Evolutionary conservation across 306 rosid genomes (phyloP), one percentile per base, ranked within the genome.

Genomic region (Luffa aegyptiaca): DNA sequence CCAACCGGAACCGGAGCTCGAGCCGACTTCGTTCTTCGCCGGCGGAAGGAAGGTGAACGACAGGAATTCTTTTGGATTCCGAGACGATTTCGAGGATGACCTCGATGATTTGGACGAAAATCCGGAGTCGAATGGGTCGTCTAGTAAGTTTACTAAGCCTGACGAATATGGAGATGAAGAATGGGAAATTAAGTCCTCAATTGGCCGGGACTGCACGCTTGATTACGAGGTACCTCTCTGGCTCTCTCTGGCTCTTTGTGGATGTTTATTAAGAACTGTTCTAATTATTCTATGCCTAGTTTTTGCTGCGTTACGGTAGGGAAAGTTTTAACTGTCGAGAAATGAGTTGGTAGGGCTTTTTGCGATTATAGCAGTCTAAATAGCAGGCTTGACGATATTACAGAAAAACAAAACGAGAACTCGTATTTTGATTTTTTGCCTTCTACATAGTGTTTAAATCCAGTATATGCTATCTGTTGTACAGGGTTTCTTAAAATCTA

Each of bases 171-270:
- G 89, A 46, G 97, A 91, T 36, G 97, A 92, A 82, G 88, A 91
- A 82, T 95, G 97, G 99, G 84, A 90, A 55, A 87, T 95, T 39
- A 91, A 84, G 82, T 89, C 91, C 26, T 68, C 87, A 69, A 93
- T 95, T 83, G 99, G 99, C 77, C 88, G 68, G 79, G 99, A 95
- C 82, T 84, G 87, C 81, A 91, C 97, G 58, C 90, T 95, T 31
- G 99, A 93, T 87, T 88, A 36, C 80, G 97, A 95, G 97, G 98
- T 94, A n/a, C 13, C 2, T 41, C 33, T 8, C 26, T 66, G 1
- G 18, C 12, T 21, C 64, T 37, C 11, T 36, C 20, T 11, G 65
- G 9, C 17, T 14, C 20, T 8, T 14, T 76, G 42, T 35, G 9
- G 71, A 5, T 59, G 16, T 45, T 13, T 51, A n/a, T 66, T 41